Evolutionary conservation across 805 yeast genomes (phyloP).

Genomic region (Nakazawaea siamensis): DNA sequence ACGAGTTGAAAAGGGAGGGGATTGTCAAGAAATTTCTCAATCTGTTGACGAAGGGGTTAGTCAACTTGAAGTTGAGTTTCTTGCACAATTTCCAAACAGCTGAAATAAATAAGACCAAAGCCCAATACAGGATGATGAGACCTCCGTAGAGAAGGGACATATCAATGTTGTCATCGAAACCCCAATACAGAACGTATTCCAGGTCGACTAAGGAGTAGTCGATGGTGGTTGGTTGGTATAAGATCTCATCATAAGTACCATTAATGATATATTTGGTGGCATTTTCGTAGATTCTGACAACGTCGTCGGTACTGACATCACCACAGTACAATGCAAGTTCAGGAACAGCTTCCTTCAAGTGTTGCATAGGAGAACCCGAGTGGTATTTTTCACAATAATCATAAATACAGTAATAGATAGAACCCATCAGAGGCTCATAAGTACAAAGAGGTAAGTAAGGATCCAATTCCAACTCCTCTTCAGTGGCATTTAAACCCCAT

Average conservation of each 20-base stretch:
- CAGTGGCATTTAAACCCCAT: not conserved
- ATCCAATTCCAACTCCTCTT: not conserved
- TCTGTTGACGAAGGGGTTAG: slow-evolving; percentile 23
- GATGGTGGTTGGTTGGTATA: slow-evolving; percentile 13
- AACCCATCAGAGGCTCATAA: slow-evolving; percentile 2
- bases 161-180: slow-evolving; percentile 18
- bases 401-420: not conserved
- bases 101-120: slow-evolving; percentile 26
- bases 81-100: slow-evolving; percentile 24
- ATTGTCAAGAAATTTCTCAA: slow-evolving; percentile 26
- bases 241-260: slow-evolving; percentile 3
- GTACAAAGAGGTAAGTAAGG: not conserved
- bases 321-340: not conserved
- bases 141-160: slow-evolving; percentile 24
- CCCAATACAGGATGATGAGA: slow-evolving; percentile 30
- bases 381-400: not conserved
- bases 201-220: slow-evolving; percentile 9
- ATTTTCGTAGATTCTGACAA: slow-evolving; percentile 18
- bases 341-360: not conserved
- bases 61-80: slow-evolving; percentile 20
- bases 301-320: too few relatives aligned
- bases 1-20: slow-evolving; percentile 29
- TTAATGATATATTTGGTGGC: slow-evolving; percentile 18
- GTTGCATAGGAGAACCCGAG: not conserved
- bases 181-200: slow-evolving; percentile 10